Evolutionary conservation across 139 green algal genomes (phyloP), one percentile per base, ranked within the genome.

Genomic region (Chlamydomonas incerta): DNA sequence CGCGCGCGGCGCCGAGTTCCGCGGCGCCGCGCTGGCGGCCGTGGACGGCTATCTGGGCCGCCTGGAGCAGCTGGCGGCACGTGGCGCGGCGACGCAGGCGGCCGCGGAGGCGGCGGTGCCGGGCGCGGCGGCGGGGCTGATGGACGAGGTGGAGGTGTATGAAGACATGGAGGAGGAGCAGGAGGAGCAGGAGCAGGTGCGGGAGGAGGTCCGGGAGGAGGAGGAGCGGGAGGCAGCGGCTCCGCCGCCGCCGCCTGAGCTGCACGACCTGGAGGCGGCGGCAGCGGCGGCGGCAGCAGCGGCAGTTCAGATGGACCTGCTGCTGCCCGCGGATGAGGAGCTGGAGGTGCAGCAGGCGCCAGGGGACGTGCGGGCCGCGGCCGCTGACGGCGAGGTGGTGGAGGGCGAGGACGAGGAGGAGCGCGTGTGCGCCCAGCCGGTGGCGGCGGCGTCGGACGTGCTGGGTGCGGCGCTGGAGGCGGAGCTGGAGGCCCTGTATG

Each of bases 21-120:
- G 88, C n/a, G 72, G 62, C 29, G 72, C 82, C 6, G 88, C 90
- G 24, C 82, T 92, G 46, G 62, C 46, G 8, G 66, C 88, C 29
- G 88, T 90, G 65, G 55, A 83, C 37, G 70, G 26, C 82, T 87
- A 81, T 35, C 72, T 73, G 52, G n/a, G 18, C 52, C 80, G 72
- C 11, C 80, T 84, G 72, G 84, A 85, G 41, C 67, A 29, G 20
- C 71, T 74, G 65, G n/a, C 41, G 63, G 28, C 26, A 33, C 52
- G 34, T 62, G 72, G 52, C 60, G 20, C 58, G 60, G 62, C 73
- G 58, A 72, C 85, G 60, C 72, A 90, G 85, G 41, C 24, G 34
- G 60, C 34, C 10, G 83, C 72, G 37, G 82, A 74, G 82, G 82
- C n/a, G 29, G 57, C 33, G 31, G 52, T 73, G 50, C 70, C 82